Evolutionary conservation across 768 basidiomycete species (phyloP).

Genomic region (Daedaleopsis sinensis): DNA sequence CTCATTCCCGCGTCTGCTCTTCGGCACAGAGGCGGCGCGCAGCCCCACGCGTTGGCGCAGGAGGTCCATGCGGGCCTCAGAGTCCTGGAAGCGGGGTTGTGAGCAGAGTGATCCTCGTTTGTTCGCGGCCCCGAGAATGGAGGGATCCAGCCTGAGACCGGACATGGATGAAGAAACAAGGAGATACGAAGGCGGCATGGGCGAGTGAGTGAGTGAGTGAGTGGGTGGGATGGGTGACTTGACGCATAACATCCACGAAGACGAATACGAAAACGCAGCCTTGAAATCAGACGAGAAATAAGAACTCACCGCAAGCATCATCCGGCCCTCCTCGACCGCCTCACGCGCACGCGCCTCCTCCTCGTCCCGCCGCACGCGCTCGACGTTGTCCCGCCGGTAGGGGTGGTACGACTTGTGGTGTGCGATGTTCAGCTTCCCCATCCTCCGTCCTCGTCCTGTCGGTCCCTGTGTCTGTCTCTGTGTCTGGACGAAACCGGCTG

Average conservation of each 20-base stretch:
- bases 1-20: background rate
- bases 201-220: too few species aligned
- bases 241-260: too few species aligned
- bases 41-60: conserved; percentile 64
- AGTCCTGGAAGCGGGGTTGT: conserved; percentile 50
- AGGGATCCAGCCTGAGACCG: too few species aligned
- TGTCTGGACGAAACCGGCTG: too few species aligned
- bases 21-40: conserved; percentile 25
- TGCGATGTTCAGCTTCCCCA: conserved; percentile 89
- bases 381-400: conserved; percentile 83
- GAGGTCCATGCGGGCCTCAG: conserved; percentile 73
- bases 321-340: conserved; percentile 68
- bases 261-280: too few species aligned
- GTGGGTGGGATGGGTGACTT: too few species aligned
- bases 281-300: conserved; percentile 16
- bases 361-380: conserved; percentile 78
- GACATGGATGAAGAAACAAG: too few species aligned
- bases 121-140: too few species aligned
- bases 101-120: too few species aligned
- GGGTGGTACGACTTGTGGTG: conserved; percentile 93
- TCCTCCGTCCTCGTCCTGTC: conserved; percentile 30
- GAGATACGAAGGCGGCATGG: too few species aligned
- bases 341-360: conserved; percentile 73
- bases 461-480: background rate
- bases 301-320: conserved; percentile 73